Evolutionary conservation across 1,139 yeast species (phyloP).

Genomic region (Tardiomyces depauwii): DNA sequence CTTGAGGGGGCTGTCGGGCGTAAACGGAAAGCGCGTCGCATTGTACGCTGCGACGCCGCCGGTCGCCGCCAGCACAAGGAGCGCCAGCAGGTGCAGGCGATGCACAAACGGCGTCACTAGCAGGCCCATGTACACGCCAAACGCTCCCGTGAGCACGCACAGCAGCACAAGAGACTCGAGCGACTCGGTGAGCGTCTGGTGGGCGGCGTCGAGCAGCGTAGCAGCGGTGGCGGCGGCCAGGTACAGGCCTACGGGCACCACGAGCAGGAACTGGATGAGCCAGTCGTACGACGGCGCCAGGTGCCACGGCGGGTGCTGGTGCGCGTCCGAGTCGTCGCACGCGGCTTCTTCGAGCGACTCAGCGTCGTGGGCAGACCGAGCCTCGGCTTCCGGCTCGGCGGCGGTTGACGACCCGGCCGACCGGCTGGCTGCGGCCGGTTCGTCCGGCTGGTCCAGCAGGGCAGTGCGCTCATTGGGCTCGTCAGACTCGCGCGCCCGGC

Average conservation of each 20-base stretch:
- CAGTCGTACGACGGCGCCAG: constrained; percentile 53
- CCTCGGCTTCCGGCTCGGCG: too few species aligned
- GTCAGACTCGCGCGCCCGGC: too few species aligned
- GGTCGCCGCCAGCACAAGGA: constrained; percentile 30
- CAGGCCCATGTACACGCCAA: constrained; percentile 28
- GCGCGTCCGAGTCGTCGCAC: neutral
- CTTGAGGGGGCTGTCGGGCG: constrained; percentile 51
- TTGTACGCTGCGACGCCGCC: constrained; percentile 24
- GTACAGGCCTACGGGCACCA: constrained; percentile 55
- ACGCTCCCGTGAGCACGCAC: constrained; percentile 21
- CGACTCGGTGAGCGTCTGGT: constrained; percentile 63
- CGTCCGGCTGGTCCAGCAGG: neutral
- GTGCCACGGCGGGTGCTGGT: constrained; percentile 4
- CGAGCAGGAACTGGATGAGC: constrained; percentile 57
- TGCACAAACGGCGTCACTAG: constrained; percentile 64
- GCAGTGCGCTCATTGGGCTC: neutral
- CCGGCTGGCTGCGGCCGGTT: too few species aligned
- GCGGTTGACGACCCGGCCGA: too few species aligned
- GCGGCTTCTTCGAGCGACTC: constrained; percentile 12
- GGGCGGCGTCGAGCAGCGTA: constrained; percentile 48
- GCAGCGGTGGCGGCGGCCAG: constrained; percentile 36
- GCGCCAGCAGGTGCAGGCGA: constrained; percentile 43
- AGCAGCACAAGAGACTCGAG: constrained; percentile 28
- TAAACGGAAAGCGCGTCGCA: constrained; percentile 36
- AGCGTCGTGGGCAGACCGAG: constrained; percentile 1